phyloP scores from a whole-genome alignment of 202 grass and related monocot genomes.

The Brachypodium distachyon region DNA sequence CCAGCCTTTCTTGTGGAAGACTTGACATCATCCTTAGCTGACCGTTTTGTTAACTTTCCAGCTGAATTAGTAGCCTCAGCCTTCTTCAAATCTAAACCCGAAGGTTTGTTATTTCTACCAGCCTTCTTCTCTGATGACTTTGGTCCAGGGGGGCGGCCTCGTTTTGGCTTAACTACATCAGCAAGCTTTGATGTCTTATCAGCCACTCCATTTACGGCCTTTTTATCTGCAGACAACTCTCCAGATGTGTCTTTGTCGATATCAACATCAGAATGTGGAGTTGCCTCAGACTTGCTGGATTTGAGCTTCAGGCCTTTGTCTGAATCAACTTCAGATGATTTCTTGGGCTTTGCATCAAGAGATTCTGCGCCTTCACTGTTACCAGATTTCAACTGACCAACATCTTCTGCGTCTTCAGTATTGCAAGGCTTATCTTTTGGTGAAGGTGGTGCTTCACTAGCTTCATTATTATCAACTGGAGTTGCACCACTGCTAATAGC shows the following conservation, averaged over 20 bases:
- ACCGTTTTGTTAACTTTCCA: constrained; percentile 35
- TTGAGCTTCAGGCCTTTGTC: constrained; percentile 17
- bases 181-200: constrained; percentile 22
- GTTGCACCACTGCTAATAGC: constrained; percentile 28
- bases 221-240: constrained; percentile 23
- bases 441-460: constrained; percentile 25
- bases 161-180: constrained; percentile 28
- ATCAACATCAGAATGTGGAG: constrained; percentile 2
- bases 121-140: constrained; percentile 47
- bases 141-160: constrained; percentile 41
- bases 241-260: constrained; percentile 7
- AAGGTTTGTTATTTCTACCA: constrained; percentile 24
- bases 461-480: constrained; percentile 43
- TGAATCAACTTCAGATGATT: constrained; percentile 9
- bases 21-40: constrained; percentile 35
- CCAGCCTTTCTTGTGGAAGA: constrained; percentile 25
- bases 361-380: constrained; percentile 19
- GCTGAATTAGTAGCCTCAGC: constrained; percentile 36
- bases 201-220: constrained; percentile 25
- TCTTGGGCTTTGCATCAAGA: constrained; percentile 16
- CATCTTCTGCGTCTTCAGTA: constrained; percentile 13
- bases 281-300: constrained; percentile 1
- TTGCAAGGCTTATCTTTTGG: constrained; percentile 40
- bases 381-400: constrained; percentile 21
- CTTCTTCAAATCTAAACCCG: constrained; percentile 29